phyloP scores from a whole-genome alignment of 805 yeast genomes.

The Cyberlindnera xishuangbannaensis region DNA sequence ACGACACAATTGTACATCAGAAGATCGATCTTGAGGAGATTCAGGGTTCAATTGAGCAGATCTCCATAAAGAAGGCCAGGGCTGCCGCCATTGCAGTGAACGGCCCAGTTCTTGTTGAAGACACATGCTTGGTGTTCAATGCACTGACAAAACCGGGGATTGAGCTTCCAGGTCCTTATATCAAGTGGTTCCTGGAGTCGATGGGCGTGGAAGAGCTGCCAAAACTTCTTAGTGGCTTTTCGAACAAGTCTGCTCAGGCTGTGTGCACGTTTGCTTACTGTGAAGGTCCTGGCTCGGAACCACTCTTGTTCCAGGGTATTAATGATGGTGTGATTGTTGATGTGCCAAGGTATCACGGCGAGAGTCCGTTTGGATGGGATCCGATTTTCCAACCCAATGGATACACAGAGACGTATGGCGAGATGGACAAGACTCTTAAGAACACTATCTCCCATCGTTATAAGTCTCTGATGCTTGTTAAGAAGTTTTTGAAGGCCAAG shows the following conservation, averaged over 20 bases:
- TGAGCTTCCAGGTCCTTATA: constrained; percentile 88
- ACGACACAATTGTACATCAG: constrained; percentile 47
- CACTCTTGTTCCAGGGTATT: constrained; percentile 77
- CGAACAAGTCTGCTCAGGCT: constrained; percentile 80
- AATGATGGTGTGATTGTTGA: constrained; percentile 77
- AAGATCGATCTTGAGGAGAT: constrained; percentile 82
- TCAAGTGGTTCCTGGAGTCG: constrained; percentile 82
- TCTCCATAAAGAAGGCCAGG: constrained; percentile 73
- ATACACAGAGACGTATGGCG: constrained; percentile 74
- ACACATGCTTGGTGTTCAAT: constrained; percentile 80
- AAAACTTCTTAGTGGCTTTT: constrained; percentile 73
- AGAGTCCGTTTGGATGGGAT: constrained; percentile 90
- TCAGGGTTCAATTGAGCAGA: constrained; percentile 82
- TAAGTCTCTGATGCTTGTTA: constrained; percentile 71
- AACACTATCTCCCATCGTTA: constrained; percentile 84
- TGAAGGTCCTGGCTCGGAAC: constrained; percentile 70
- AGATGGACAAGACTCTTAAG: constrained; percentile 72
- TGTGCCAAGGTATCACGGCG: constrained; percentile 50
- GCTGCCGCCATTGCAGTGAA: constrained; percentile 57
- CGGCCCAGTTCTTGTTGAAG: constrained; percentile 93
- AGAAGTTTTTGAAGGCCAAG: constrained; percentile 48
- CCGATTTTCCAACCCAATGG: constrained; percentile 84
- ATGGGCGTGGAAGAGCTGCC: constrained; percentile 75
- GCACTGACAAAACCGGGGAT: constrained; percentile 54
- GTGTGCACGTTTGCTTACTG: constrained; percentile 91